Evolutionary conservation across 2,329 filamentous ascomycete species (phyloP).

Genomic region (Fusarium penzigii): DNA sequence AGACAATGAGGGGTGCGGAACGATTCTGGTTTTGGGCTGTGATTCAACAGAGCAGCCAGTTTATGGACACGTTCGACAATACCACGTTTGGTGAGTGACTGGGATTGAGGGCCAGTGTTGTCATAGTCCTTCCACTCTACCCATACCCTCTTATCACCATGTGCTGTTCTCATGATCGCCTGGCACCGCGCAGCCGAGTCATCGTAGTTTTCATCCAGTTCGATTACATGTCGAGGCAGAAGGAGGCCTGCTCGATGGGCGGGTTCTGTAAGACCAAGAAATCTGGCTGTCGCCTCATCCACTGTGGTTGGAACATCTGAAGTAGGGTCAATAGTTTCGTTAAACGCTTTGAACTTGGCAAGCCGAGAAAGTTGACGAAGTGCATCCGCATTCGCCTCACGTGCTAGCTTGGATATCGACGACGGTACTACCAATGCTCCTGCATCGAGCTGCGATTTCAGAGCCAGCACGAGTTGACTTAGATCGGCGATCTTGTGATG

Average conservation of each 20-base stretch:
- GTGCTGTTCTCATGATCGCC: constrained; percentile 37
- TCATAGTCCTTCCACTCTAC: constrained; percentile 54
- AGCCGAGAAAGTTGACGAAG: constrained; percentile 44
- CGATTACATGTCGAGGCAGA: constrained; percentile 37
- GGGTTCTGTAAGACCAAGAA: constrained; percentile 41
- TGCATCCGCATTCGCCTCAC: constrained; percentile 41
- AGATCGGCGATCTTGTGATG: constrained; percentile 49
- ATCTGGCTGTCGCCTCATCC: constrained; percentile 40
- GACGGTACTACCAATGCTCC: constrained; percentile 23
- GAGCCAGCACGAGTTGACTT: constrained; percentile 46
- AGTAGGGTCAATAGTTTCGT: constrained; percentile 44
- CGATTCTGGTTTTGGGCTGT: constrained; percentile 48
- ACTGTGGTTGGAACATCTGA: constrained; percentile 29
- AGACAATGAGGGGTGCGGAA: constrained; percentile 53
- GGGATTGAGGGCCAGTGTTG: constrained; percentile 34
- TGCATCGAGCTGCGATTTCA: constrained; percentile 45
- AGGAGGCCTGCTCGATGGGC: constrained; percentile 34
- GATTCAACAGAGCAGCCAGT: constrained; percentile 48
- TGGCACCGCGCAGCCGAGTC: constrained; percentile 42
- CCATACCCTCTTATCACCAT: constrained; percentile 45
- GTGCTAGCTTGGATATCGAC: constrained; percentile 36
- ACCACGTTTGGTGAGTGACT: constrained; percentile 42
- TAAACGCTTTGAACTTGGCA: constrained; percentile 54
- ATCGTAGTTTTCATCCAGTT: constrained; percentile 35
- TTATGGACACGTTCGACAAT: constrained; percentile 48